Base-by-base conservation (phyloP, 106 monocot genomes). In the Xerophyta viscosa region DNA sequence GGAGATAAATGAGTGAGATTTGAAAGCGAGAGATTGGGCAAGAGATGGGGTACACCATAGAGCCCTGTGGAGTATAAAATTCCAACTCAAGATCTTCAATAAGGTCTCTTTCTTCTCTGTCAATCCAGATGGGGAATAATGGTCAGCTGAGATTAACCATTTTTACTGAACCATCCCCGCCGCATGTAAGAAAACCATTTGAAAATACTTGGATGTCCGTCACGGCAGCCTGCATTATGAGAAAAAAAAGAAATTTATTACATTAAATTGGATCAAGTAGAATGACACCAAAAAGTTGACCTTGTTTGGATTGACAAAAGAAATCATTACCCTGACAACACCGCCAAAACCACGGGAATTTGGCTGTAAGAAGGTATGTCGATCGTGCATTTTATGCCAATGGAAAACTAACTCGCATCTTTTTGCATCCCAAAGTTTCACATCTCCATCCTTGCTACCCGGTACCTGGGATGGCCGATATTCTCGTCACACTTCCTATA, bases 351-450 rank as follows among this genome's bases (percentile, higher is more conserved):
- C 79, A 66, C 82, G 67, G 18, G 90, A 86, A 60, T 66, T 83
- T 46, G 98, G 71, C 41, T 98, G 90, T 42, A 98, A 73, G 79
- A 98, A 98, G 21, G 90, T 90, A 37, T 98, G 90, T 12, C 75
- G 79, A 28, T 98, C 98, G 25, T 98, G 98, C 69, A 98, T 49
- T 56, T 75, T 90, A 47, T 45, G 76, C 98, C 98, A 98, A 50
- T 86, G 90, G 53, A 52, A 82, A 58, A 98, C 45, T 52, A 98
- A 62, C 28, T 72, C 46, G 13, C 58, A 69, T 42, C 45, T 83
- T 61, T 74, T 90, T n/a, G 89, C 98, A 86, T 98, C 98, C 98
- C 98, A 98, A 25, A 98, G 86, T 58, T 98, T 98, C 30, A 98
- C 86, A 69, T 98, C 98, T 20, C 98, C 98, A 75, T 98, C 90